A percentile compares a stretch with the other conserved stretches of the same genome.
These are phyloP conservation scores for Metschnikowia bowlesiae DNA, from an alignment of 805 yeast species.

Conservation along the genomic window DNA sequence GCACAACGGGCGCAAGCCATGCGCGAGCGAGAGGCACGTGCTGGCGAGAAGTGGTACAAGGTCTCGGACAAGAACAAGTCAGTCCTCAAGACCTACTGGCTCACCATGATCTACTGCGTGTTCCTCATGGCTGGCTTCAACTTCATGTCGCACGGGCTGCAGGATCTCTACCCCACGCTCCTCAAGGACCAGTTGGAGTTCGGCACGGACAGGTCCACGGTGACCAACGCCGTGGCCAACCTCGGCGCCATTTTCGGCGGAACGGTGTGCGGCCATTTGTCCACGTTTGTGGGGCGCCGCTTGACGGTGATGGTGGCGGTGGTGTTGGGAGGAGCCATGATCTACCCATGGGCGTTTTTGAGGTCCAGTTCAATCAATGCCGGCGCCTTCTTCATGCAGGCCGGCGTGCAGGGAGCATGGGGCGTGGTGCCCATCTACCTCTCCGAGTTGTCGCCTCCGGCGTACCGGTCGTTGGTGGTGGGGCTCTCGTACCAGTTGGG, in stretches of 20 bases:
- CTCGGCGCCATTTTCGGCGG: constrained; percentile 42
- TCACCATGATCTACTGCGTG: constrained; percentile 52
- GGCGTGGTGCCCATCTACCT: constrained; percentile 67
- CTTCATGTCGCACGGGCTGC: constrained; percentile 41
- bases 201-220: constrained; percentile 31
- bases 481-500: constrained; percentile 62
- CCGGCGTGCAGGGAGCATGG: constrained; percentile 70
- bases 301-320: constrained; percentile 30
- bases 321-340: constrained; percentile 35
- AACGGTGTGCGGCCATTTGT: constrained; percentile 41
- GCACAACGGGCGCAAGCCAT: constrained; percentile 11
- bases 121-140: constrained; percentile 42
- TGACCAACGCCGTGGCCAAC: constrained; percentile 38
- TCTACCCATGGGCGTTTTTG: constrained; percentile 29
- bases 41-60: constrained; percentile 9
- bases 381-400: constrained; percentile 60
- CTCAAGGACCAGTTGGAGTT: constrained; percentile 32
- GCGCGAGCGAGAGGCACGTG: constrained; percentile 5
- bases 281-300: constrained; percentile 36
- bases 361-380: constrained; percentile 44
- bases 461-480: constrained; percentile 29
- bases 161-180: constrained; percentile 40
- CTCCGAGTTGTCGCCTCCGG: constrained; percentile 51
- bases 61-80: constrained; percentile 11
- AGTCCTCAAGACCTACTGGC: constrained; percentile 52